Evolutionary conservation across 2,329 filamentous ascomycete species (phyloP), one percentile per base, ranked within the genome.

Genomic region (Alternaria atra): DNA sequence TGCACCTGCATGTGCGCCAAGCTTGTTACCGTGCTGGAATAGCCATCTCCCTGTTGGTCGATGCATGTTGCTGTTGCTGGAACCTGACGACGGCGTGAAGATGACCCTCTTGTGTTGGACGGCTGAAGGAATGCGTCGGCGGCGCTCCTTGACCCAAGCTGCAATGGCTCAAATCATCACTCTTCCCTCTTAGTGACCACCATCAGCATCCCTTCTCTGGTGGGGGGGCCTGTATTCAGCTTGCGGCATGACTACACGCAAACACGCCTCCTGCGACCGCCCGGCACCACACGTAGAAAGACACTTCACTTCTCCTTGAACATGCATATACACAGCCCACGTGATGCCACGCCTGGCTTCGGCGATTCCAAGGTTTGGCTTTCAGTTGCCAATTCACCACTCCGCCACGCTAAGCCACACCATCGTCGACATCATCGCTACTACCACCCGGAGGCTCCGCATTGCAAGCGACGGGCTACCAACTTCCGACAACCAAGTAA

Each of bases 311-410:
- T 44, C 53, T 43, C 57, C 57, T 55, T 58, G 25, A 29, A 32
- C 55, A 27, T 61, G 58, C 52, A 56, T 40, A 52, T 54, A 30
- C 48, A 15, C 37, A 48, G 40, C 43, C 59, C 63, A 66, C 63
- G 58, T 61, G 63, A 58, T 61, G 50, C 32, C n/a, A 20, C 42
- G 25, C 30, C 46, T 46, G 29, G 40, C 52, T 35, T 53, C 29
- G 50, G 30, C 50, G 27, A 37, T 13, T 29, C 30, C 30, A 35
- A 25, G 39, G 48, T 34, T 35, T 52, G 50, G 54, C 5, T 50
- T 42, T 52, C 59, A 48, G 27, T 48, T 32, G 20, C 56, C 20
- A 42, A 23, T 23, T 35, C 44, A 40, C 40, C 34, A 46, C 60
- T 58, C 39, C 43, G 20, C 58, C 27, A 52, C 58, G 48, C 54